These are phyloP conservation scores for Logfia minima DNA, from an alignment of 129 eudicot genomes.

Conservation along the genomic window DNA sequence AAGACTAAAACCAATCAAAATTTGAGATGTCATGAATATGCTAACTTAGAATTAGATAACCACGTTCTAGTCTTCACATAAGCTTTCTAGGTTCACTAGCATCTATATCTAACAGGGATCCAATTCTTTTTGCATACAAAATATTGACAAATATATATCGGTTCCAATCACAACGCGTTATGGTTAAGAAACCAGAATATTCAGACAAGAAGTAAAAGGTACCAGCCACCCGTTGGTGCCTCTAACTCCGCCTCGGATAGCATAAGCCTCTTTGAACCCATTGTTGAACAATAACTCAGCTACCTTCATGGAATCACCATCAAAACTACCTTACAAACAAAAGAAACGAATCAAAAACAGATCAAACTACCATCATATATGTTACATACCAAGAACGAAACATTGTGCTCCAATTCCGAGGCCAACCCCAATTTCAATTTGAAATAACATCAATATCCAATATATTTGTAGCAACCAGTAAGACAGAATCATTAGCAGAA, in stretches of 20 bases:
- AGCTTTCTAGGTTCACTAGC: slow-evolving; percentile 2
- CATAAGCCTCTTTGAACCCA: slow-evolving; percentile 93
- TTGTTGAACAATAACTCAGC: slow-evolving; percentile 77
- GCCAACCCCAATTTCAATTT: background rate
- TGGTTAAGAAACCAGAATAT: background rate
- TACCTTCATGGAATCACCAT: slow-evolving; percentile 83
- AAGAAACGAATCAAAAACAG: slow-evolving; percentile 42
- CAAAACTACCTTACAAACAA: slow-evolving; percentile 96
- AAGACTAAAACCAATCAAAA: background rate
- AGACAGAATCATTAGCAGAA: background rate
- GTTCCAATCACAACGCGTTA: background rate
- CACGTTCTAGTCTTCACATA: background rate
- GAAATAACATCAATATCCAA: background rate
- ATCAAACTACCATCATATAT: slow-evolving; percentile 10
- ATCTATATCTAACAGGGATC: background rate
- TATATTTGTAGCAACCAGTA: background rate
- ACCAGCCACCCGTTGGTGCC: slow-evolving; percentile 98
- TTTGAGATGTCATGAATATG: background rate
- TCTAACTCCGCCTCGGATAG: slow-evolving; percentile 80
- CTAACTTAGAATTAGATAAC: background rate
- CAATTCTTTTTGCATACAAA: background rate
- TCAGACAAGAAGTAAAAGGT: slow-evolving; percentile 16
- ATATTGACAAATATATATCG: background rate
- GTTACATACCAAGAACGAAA: background rate
- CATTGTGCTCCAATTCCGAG: background rate